Base-by-base conservation (phyloP, 768 basidiomycete genomes). In the Galerina marginata region DNA sequence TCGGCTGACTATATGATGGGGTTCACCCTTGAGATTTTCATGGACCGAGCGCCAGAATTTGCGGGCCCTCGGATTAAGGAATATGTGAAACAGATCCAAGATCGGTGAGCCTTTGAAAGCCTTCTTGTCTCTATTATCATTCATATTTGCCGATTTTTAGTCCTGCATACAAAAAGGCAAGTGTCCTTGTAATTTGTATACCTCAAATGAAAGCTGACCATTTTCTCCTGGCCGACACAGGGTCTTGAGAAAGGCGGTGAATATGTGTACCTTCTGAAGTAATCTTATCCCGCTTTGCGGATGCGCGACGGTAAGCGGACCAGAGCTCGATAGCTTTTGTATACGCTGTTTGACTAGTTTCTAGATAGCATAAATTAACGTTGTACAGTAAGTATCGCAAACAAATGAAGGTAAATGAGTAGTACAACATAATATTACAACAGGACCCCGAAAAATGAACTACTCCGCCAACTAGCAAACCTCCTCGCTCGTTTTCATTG, bases 161-260 rank as follows among this genome's bases (percentile, higher is more conserved):
- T 4, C 63, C 63, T 2, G 60, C 63, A 9, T 56, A 64, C 37
- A 54, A 64, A 57, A n/a, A 56, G 46, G 60, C 58, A 43, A 45
- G 58, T 36, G 29, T 63, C 39, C 20, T 38, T 26, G 9, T 29
- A 6, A 58, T 33, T 37, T 33, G 29, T 33, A 5, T 33, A 33
- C 29, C 7, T 33, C 5, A 4, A 7, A 4, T 33, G 29, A 4
- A 7, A 33, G 20, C 29, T 33, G 7, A 33, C 7, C 14, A 12
- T 39, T 26, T 5, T 5, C 20, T 4, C 4, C 36, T 23, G 37
- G 45, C 3, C 2, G 6, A 49, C 12, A 26, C 44, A 74, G 73
- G 74, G 68, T 6, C 62, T 76, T 20, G 67, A 75, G 56, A 74
- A 69, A 46, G 74, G 74, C 10, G 75, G 75, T 25, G 62, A 72